These are phyloP conservation scores for Leccinellum albellum DNA, from an alignment of 768 basidiomycete species.

Conservation along the genomic window DNA sequence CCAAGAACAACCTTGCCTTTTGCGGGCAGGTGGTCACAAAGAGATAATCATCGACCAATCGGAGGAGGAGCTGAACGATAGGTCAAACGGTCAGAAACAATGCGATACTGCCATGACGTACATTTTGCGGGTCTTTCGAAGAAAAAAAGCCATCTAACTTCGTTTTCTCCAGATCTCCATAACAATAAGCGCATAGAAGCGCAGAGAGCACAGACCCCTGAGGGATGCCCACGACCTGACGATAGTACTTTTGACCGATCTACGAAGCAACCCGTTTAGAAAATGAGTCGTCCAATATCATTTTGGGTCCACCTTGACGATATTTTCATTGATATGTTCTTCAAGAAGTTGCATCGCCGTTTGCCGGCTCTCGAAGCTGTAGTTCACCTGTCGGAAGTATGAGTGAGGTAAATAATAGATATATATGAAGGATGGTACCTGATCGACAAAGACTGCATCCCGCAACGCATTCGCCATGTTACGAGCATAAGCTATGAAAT, in stretches of 20 bases:
- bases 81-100: background rate
- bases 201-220: constrained; percentile 97
- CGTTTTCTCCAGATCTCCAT: constrained; percentile 79
- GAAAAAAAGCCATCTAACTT: constrained; percentile 42
- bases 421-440: constrained; percentile 40
- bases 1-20: constrained; percentile 66
- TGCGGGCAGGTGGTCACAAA: constrained; percentile 67
- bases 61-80: constrained; percentile 58
- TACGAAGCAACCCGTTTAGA: constrained; percentile 27
- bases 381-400: constrained; percentile 42
- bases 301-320: constrained; percentile 65
- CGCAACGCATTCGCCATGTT: constrained; percentile 63
- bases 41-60: constrained; percentile 94
- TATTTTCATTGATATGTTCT: constrained; percentile 88
- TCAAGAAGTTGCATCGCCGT: constrained; percentile 71
- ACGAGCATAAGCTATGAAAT: constrained; percentile 69
- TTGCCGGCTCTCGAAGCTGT: constrained; percentile 46
- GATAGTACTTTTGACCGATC: constrained; percentile 80
- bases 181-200: constrained; percentile 91
- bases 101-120: constrained; percentile 35
- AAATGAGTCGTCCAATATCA: background rate
- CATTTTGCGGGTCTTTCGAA: constrained; percentile 55
- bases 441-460: constrained; percentile 83
- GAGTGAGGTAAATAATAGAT: background rate
- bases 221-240: constrained; percentile 92